phyloP scores from a whole-genome alignment of 345 rosid genomes.

The Jatropha curcas region DNA sequence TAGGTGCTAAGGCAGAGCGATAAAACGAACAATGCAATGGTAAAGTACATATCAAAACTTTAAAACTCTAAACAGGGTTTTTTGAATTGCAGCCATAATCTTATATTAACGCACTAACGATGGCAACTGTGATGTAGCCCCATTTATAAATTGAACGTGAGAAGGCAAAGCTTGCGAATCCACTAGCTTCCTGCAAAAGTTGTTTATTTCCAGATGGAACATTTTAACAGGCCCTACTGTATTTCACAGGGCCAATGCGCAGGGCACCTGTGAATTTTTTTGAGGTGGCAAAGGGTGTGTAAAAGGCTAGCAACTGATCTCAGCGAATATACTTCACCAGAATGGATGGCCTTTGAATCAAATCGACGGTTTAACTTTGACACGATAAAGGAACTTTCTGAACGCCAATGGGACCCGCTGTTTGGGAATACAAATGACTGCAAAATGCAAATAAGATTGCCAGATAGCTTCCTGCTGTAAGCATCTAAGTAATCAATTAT shows the following conservation, averaged over 20 bases:
- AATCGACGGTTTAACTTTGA: slow-evolving; percentile 45
- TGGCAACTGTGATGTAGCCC: slow-evolving; percentile 31
- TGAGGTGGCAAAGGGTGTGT: too few species aligned
- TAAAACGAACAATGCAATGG: too few species aligned
- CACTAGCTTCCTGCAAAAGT: slow-evolving; percentile 45
- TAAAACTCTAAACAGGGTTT: too few species aligned
- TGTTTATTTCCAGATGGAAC: slow-evolving; percentile 46
- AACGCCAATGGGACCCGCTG: slow-evolving; percentile 51
- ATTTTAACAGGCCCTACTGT: slow-evolving; percentile 44
- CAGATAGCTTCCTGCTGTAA: slow-evolving; percentile 48
- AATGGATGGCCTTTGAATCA: slow-evolving; percentile 52
- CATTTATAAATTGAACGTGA: slow-evolving; percentile 55
- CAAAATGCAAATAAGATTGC: slow-evolving; percentile 30
- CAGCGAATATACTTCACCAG: slow-evolving; percentile 27
- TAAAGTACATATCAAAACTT: too few species aligned
- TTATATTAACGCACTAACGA: background rate
- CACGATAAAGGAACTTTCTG: slow-evolving; percentile 61
- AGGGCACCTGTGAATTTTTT: too few species aligned
- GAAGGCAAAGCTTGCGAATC: slow-evolving; percentile 50
- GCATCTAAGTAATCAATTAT: too few species aligned
- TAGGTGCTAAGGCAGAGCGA: too few species aligned
- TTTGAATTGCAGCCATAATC: too few species aligned
- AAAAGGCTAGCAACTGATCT: too few species aligned
- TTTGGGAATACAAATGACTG: slow-evolving; percentile 52
- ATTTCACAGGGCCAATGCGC: slow-evolving; percentile 63